Base-by-base conservation (phyloP, 352 stramenopile genomes). In the Globisporangium irregulare region DNA sequence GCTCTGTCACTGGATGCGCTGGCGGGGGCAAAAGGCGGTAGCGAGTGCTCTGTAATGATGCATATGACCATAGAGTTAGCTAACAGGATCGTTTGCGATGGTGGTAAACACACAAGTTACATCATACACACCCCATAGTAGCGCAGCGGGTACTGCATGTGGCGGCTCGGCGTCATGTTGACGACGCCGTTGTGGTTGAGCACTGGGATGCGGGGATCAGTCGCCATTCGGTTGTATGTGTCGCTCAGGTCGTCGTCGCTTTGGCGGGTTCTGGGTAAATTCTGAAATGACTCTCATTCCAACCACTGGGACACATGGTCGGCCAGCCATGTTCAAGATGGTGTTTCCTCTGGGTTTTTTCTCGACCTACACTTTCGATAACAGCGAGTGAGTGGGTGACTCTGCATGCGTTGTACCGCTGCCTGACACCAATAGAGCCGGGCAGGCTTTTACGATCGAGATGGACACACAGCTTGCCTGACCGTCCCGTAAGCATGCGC, bases 181-280 rank as follows among this genome's bases (percentile, higher is more conserved):
- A 62, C 41, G 18, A 36, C 22, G 22, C 58, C 36, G 36, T 63
- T 25, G 58, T 38, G 58, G 22, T 53, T 63, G 36, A 34, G 22
- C 36, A 63, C 58, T 22, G 58, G 58, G 58, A 63, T 63, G 20
- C 29, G 60, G 43, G n/a, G 22, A 46, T 57, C 60, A 1, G 29
- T 32, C 10, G 32, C 20, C 60, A 58, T 43, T 29, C 3, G 4
- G 59, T 15, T 65, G 29, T 48, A 4, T 18, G 41, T 48, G 14
- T 48, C 38, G 22, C 12, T 25, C 34, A 18, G n/a, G 14, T 20
- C 20, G 27, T 58, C 15, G 41, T 48, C 1, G 20, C 60, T 53
- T 54, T 24, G 4, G 36, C 15, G 32, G 58, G 12, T 50, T 12
- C 29, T 3, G 0, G 18, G 22, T 5, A 10, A 54, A 36, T 63